These are phyloP conservation scores for Nakazawaea holstii DNA, from an alignment of 805 yeast species.

Conservation along the genomic window DNA sequence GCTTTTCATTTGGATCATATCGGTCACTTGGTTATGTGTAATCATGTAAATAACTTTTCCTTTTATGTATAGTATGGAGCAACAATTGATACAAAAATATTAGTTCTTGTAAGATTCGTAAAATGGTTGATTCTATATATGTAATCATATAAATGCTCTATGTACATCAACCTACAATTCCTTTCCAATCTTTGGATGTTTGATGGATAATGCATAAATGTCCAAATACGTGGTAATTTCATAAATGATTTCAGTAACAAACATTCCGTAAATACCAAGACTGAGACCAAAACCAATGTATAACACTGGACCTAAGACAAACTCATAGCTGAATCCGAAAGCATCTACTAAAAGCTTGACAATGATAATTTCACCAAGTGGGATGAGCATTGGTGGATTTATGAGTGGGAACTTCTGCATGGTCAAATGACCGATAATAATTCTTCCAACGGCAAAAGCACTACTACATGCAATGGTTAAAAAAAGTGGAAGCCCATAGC, in stretches of 20 bases:
- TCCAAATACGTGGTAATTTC: slow-evolving; percentile 78
- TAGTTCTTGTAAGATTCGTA: background rate
- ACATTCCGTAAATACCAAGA: slow-evolving; percentile 61
- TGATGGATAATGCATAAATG: slow-evolving; percentile 79
- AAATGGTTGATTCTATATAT: background rate
- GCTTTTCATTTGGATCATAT: background rate
- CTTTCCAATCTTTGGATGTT: slow-evolving; percentile 55
- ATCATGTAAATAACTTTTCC: background rate
- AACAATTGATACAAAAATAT: background rate
- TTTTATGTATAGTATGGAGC: background rate
- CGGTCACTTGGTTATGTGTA: background rate
- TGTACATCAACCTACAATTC: background rate
- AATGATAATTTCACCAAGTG: slow-evolving; percentile 42
- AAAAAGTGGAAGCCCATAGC: slow-evolving; percentile 49
- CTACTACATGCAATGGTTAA: slow-evolving; percentile 68
- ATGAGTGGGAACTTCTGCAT: slow-evolving; percentile 68
- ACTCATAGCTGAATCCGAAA: slow-evolving; percentile 33
- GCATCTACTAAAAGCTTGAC: slow-evolving; percentile 29
- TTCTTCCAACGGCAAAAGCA: slow-evolving; percentile 88
- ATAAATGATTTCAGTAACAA: slow-evolving; percentile 72
- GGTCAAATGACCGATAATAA: slow-evolving; percentile 83
- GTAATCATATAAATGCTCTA: background rate
- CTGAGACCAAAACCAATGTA: slow-evolving; percentile 68
- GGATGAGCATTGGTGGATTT: slow-evolving; percentile 67
- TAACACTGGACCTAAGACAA: slow-evolving; percentile 44